Evolutionary conservation across 345 rosid genomes (phyloP).

Genomic region (Euclidium syriacum): DNA sequence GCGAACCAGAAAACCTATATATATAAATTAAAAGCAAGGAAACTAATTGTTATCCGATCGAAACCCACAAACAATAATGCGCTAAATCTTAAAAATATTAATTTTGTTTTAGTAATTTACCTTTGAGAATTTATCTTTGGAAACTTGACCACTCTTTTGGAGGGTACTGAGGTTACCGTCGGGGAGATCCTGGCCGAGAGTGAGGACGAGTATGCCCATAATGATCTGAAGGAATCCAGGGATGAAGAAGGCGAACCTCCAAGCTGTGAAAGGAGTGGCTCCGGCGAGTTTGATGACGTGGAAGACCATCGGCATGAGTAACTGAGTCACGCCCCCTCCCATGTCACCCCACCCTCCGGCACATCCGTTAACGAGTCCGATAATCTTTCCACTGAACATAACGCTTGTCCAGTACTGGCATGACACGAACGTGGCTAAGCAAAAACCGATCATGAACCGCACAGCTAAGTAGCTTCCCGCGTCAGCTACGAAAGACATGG

Average conservation of each 20-base stretch:
- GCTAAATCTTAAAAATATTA: background rate
- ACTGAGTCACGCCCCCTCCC: conserved; percentile 91
- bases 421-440: conserved; percentile 85
- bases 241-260: conserved; percentile 81
- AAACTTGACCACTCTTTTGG: conserved; percentile 65
- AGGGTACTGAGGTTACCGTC: conserved; percentile 70
- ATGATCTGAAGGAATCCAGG: conserved; percentile 62
- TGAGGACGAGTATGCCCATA: conserved; percentile 64
- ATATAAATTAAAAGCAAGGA: background rate
- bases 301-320: conserved; percentile 70
- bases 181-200: conserved; percentile 86
- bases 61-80: background rate
- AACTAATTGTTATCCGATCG: no score
- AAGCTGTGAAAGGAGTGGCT: conserved; percentile 77
- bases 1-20: conserved; percentile 63
- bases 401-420: conserved; percentile 90
- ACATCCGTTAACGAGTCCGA: conserved; percentile 76
- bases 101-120: conserved; percentile 18
- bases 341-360: conserved; percentile 93
- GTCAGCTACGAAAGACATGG: conserved; percentile 59
- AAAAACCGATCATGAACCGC: conserved; percentile 89
- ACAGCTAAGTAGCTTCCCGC: conserved; percentile 64
- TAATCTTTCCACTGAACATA: conserved; percentile 77
- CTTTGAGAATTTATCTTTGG: conserved; percentile 76
- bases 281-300: conserved; percentile 49